phyloP scores from a whole-genome alignment of 768 basidiomycete genomes.

The Leucosporidium scottii region DNA sequence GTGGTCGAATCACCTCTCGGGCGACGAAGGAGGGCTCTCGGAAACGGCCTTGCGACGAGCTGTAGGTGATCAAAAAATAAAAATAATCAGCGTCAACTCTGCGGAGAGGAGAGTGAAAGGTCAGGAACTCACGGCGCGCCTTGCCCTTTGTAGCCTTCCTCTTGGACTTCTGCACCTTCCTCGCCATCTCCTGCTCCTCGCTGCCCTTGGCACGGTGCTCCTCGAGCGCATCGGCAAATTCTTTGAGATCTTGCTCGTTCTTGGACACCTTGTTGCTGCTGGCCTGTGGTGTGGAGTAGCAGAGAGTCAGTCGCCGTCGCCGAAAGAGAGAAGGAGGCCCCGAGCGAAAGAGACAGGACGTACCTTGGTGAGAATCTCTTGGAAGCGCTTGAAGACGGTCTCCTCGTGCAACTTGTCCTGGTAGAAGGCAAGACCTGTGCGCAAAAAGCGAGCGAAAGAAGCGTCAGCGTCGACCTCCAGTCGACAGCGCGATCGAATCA shows the following conservation, averaged over 20 bases:
- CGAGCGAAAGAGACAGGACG: slow-evolving; percentile 15
- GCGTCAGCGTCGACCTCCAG: too few species aligned
- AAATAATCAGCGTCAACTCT: not conserved
- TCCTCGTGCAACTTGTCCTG: slow-evolving; percentile 92
- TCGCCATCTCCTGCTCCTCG: slow-evolving; percentile 65
- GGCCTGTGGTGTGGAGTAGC: slow-evolving; percentile 49
- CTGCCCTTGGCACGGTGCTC: slow-evolving; percentile 75
- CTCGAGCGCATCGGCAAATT: slow-evolving; percentile 84
- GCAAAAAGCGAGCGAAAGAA: not conserved
- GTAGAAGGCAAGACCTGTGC: slow-evolving; percentile 66
- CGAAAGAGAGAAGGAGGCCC: not conserved
- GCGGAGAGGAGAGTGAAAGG: not conserved
- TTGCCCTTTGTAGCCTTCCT: slow-evolving; percentile 6
- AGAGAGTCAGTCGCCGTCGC: not conserved
- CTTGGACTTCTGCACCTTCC: slow-evolving; percentile 25
- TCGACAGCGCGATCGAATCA: slow-evolving; percentile 2
- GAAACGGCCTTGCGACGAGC: not conserved
- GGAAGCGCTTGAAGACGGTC: slow-evolving; percentile 69
- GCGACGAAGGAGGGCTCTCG: not conserved
- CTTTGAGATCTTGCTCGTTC: slow-evolving; percentile 84
- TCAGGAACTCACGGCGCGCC: not conserved
- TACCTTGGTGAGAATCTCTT: slow-evolving; percentile 85
- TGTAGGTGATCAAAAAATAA: not conserved
- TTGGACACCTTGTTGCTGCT: slow-evolving; percentile 87
- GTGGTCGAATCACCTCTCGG: not conserved